phyloP scores from a whole-genome alignment of 2,329 filamentous ascomycete species.

The Cladosporium halotolerans region DNA sequence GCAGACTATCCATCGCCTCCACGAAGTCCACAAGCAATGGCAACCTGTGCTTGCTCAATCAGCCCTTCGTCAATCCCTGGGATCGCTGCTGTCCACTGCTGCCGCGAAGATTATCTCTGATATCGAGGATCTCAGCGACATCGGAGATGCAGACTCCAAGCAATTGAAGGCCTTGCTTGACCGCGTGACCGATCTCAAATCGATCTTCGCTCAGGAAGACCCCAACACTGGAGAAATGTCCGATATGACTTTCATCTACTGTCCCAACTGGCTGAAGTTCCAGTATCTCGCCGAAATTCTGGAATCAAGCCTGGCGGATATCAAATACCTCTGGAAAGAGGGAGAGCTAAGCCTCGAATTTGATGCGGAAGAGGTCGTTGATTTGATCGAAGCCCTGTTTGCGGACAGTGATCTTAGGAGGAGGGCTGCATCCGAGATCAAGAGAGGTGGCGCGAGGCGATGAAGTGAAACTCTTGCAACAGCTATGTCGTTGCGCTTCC shows the following conservation, averaged over 20 bases:
- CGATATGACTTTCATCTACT: conserved; percentile 55
- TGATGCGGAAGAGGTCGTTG: conserved; percentile 54
- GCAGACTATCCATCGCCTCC: conserved; percentile 52
- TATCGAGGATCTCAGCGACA: conserved; percentile 57
- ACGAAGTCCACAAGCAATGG: conserved; percentile 52
- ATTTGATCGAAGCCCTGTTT: conserved; percentile 58
- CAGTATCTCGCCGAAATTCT: conserved; percentile 59
- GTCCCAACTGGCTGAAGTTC: conserved; percentile 59
- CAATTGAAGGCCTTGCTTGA: conserved; percentile 53
- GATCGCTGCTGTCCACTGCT: conserved; percentile 52
- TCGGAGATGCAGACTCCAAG: conserved; percentile 56
- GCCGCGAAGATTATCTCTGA: conserved; percentile 56
- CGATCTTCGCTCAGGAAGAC: conserved; percentile 49
- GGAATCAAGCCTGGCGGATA: conserved; percentile 57
- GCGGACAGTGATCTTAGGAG: conserved; percentile 55
- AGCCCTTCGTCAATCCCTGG: conserved; percentile 56
- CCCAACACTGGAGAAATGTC: conserved; percentile 31
- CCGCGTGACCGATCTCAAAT: conserved; percentile 48
- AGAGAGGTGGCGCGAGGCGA: conserved; percentile 20
- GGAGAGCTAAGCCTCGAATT: conserved; percentile 59
- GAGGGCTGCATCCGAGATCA: conserved; percentile 53
- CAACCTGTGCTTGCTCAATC: conserved; percentile 52
- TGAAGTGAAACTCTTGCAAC: neutral
- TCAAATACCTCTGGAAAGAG: conserved; percentile 60
- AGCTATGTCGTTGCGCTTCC: neutral